A percentile compares a stretch with the other conserved stretches of the same genome.
Evolutionary conservation across 139 green algal species (phyloP).

Genomic region (Tetraselmis striata): DNA sequence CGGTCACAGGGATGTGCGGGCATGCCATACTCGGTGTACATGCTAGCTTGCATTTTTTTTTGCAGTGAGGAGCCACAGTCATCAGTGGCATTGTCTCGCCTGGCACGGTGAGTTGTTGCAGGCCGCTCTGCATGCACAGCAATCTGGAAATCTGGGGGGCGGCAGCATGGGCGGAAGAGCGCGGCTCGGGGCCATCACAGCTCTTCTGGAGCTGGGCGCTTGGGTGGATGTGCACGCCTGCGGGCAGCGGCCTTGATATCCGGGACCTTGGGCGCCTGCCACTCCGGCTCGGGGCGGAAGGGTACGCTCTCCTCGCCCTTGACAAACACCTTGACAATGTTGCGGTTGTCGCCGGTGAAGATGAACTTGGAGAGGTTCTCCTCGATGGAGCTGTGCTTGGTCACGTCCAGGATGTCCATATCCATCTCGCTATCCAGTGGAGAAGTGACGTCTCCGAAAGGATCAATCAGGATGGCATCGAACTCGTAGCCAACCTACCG

Average conservation of each 20-base stretch:
- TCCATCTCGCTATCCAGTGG: background rate
- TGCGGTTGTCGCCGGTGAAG: background rate
- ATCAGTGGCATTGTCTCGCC: too few relatives aligned
- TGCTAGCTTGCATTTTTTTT: too few relatives aligned
- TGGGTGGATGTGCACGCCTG: background rate
- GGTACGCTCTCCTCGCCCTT: background rate
- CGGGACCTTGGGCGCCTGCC: background rate
- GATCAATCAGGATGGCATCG: background rate
- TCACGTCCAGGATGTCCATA: background rate
- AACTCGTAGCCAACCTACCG: background rate
- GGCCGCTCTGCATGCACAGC: too few relatives aligned
- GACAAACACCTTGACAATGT: slow-evolving; percentile 1
- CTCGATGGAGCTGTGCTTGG: background rate
- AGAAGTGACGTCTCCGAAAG: background rate
- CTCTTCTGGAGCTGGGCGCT: background rate
- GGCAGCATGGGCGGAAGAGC: too few relatives aligned
- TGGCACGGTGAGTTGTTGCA: too few relatives aligned
- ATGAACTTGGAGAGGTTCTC: background rate
- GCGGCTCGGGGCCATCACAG: too few relatives aligned
- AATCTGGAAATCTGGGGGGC: too few relatives aligned
- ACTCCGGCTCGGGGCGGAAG: background rate
- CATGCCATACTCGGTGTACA: too few relatives aligned
- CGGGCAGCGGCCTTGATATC: background rate
- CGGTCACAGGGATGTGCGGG: too few relatives aligned
- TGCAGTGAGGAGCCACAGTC: too few relatives aligned